Conservation (phyloP, 495 filamentous ascomycete species). For the Penicillium dipodomyicola region DNA sequence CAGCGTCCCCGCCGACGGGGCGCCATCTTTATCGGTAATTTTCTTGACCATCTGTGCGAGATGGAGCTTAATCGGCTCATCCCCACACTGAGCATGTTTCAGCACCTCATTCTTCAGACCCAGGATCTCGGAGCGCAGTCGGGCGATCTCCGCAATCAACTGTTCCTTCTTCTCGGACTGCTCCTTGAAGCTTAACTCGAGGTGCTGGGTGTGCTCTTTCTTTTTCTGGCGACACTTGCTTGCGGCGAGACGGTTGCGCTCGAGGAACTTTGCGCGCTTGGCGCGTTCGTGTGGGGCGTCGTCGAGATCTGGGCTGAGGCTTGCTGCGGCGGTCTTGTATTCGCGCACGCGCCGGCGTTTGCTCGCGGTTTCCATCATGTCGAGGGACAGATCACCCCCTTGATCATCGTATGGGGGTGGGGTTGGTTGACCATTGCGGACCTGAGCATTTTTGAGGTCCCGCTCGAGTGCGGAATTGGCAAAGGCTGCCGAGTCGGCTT, state of each 20-base stretch:
- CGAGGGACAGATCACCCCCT: constrained; percentile 7
- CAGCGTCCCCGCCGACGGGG: neutral
- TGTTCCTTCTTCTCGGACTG: constrained; percentile 60
- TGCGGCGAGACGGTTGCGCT: constrained; percentile 79
- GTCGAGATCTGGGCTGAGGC: constrained; percentile 29
- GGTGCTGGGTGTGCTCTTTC: constrained; percentile 65
- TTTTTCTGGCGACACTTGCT: constrained; percentile 88
- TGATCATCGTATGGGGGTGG: constrained; percentile 36
- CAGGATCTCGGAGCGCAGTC: constrained; percentile 43
- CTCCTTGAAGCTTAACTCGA: constrained; percentile 48
- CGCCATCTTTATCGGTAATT: constrained; percentile 30
- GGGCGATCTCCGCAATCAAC: constrained; percentile 59
- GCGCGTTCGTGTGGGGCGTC: constrained; percentile 27
- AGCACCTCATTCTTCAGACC: constrained; percentile 57
- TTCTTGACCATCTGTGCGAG: constrained; percentile 46
- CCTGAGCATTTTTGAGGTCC: constrained; percentile 38
- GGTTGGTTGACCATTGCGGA: constrained; percentile 46
- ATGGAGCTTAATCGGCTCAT: constrained; percentile 51
- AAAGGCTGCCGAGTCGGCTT: constrained; percentile 27
- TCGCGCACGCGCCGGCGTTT: constrained; percentile 15
- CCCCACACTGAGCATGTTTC: constrained; percentile 57
- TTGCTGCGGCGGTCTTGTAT: constrained; percentile 18
- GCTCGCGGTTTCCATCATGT: neutral
- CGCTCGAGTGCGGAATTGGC: constrained; percentile 27
- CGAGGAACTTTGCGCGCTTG: constrained; percentile 58